Percentiles rank a stretch among this genome's conserved stretches.
Conservation (phyloP, 352 stramenopile genomes). For the Phytophthora ramorum region DNA sequence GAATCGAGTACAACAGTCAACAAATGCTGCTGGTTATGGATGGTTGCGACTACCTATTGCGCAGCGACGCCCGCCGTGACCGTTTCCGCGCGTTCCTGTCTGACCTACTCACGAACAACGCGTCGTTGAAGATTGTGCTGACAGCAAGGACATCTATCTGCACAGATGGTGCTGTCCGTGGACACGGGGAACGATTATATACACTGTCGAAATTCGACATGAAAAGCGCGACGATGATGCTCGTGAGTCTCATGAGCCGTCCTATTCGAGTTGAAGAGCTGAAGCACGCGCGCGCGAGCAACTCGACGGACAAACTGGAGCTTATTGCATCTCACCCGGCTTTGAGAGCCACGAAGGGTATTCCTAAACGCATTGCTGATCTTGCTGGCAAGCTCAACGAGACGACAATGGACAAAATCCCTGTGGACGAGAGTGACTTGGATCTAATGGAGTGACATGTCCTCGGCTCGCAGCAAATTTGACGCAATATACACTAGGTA, state of each 20-base stretch:
- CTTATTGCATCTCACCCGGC: conserved; percentile 76
- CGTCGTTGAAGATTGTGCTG: conserved; percentile 78
- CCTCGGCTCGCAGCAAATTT: conserved; percentile 1
- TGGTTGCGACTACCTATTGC: conserved; percentile 74
- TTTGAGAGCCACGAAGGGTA: conserved; percentile 61
- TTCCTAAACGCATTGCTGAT: conserved; percentile 75
- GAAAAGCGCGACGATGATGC: conserved; percentile 78
- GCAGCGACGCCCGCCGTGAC: conserved; percentile 52
- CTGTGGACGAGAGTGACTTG: conserved; percentile 41
- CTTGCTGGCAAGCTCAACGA: conserved; percentile 75
- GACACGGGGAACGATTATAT: conserved; percentile 76
- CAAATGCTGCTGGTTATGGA: conserved; percentile 76
- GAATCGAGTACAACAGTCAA: conserved; percentile 59
- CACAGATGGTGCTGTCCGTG: conserved; percentile 67
- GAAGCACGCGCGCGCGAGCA: conserved; percentile 39
- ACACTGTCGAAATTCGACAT: conserved; percentile 69
- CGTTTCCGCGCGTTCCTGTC: conserved; percentile 75
- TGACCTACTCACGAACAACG: conserved; percentile 73
- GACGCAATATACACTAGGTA: conserved; percentile 7
- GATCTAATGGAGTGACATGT: conserved; percentile 42
- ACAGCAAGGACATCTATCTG: conserved; percentile 67
- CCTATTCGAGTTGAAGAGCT: conserved; percentile 76
- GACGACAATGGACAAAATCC: conserved; percentile 72
- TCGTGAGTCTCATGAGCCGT: conserved; percentile 78
- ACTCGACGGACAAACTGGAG: conserved; percentile 72